A percentile compares a stretch with the other conserved stretches of the same genome.
Conservation (phyloP, 257 asterid genomes). For the Nicotiana attenuata region DNA sequence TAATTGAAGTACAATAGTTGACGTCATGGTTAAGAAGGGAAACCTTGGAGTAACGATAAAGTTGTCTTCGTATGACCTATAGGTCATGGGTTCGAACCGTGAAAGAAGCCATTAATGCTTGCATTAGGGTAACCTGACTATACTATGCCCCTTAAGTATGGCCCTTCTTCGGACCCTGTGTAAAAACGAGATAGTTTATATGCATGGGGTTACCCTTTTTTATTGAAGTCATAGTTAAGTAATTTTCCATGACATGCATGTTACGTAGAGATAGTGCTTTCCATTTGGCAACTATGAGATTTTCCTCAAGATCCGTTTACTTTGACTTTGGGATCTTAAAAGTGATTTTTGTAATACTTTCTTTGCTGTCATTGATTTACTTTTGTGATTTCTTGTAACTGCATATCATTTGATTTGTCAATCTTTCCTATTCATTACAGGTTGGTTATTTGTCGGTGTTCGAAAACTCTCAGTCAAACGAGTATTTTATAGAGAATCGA, state of each 20-base stretch:
- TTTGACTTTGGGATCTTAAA: background rate
- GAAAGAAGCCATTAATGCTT: too few species aligned
- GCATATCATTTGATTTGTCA: too few species aligned
- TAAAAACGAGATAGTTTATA: too few species aligned
- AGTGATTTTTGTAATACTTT: background rate
- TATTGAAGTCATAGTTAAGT: background rate
- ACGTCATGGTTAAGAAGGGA: background rate
- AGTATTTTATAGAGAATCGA: too few species aligned
- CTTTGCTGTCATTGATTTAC: background rate
- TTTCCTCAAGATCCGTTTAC: background rate
- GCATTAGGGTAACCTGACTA: too few species aligned
- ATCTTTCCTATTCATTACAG: too few species aligned
- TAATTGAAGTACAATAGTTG: background rate
- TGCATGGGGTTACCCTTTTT: background rate
- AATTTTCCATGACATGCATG: background rate
- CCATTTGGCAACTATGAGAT: background rate
- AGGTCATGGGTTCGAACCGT: too few species aligned
- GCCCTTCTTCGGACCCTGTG: too few species aligned
- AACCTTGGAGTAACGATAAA: background rate
- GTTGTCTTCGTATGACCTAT: too few species aligned
- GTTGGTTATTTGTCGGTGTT: too few species aligned
- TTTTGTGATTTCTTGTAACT: background rate
- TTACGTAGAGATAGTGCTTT: background rate
- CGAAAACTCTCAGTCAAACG: too few species aligned
- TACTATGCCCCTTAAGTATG: too few species aligned